Percentiles rank a stretch among this genome's conserved stretches.
phyloP scores from a whole-genome alignment of 306 rosid species.

The Cicer arietinum region DNA sequence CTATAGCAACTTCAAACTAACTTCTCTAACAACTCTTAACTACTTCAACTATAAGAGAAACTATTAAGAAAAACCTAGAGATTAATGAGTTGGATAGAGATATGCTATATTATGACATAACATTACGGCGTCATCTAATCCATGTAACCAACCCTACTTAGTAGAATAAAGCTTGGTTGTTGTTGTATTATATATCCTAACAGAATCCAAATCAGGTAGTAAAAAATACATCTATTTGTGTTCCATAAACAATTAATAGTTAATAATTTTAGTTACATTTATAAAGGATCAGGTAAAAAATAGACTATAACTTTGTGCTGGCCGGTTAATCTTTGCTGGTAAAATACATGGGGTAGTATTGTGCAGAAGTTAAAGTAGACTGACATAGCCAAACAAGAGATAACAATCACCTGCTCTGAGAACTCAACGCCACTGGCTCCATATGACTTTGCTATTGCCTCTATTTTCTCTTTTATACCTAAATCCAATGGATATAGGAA shows the following conservation, averaged over 20 bases:
- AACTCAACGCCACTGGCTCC: conserved; percentile 88
- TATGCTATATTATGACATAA: too few relatives aligned
- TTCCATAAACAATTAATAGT: background rate
- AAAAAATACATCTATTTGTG: background rate
- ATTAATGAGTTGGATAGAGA: too few relatives aligned
- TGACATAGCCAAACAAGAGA: conserved; percentile 28
- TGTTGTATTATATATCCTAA: too few relatives aligned
- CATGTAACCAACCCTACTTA: too few relatives aligned
- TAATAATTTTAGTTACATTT: background rate
- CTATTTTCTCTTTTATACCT: conserved; percentile 87
- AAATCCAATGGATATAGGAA: conserved; percentile 81
- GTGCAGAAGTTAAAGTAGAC: conserved; percentile 6
- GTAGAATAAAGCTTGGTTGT: too few relatives aligned
- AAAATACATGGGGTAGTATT: background rate
- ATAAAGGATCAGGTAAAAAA: background rate
- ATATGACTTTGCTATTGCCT: conserved; percentile 91
- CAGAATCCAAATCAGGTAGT: conserved; percentile 25
- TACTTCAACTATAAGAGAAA: too few relatives aligned
- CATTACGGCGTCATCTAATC: too few relatives aligned
- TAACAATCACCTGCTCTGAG: conserved; percentile 81
- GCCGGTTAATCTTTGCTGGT: background rate
- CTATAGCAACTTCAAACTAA: too few relatives aligned
- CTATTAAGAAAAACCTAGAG: too few relatives aligned
- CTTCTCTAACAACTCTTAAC: too few relatives aligned
- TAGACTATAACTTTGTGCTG: too few relatives aligned